These are phyloP conservation scores for Ascochyta koolunga DNA, from an alignment of 2,329 filamentous ascomycete species.

Conservation along the genomic window DNA sequence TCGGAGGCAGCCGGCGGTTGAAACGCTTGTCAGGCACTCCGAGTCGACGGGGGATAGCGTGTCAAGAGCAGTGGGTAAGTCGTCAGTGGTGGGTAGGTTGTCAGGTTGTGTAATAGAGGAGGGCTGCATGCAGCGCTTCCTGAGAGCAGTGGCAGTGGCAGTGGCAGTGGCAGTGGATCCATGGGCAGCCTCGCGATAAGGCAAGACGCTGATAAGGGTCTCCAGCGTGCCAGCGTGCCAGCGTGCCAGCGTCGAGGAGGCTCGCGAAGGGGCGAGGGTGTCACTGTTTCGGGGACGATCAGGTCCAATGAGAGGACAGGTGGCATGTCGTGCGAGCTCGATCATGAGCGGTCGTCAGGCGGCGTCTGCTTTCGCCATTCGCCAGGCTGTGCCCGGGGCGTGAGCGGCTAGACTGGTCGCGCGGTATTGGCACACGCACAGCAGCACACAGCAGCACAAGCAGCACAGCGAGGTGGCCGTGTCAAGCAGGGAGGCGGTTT, in stretches of 20 bases:
- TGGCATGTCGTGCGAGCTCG: conserved; percentile 21
- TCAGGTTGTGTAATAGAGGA: neutral
- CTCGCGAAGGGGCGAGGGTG: neutral
- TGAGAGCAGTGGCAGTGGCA: conserved; percentile 17
- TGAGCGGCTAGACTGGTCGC: conserved; percentile 16
- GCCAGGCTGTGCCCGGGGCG: conserved; percentile 18
- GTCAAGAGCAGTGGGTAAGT: conserved; percentile 31
- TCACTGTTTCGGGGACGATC: conserved; percentile 12
- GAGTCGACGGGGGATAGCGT: conserved; percentile 29
- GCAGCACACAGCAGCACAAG: no score
- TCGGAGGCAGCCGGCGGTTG: conserved; percentile 23
- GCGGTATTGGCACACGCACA: conserved; percentile 28
- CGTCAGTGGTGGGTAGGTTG: conserved; percentile 11
- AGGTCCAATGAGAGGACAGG: conserved; percentile 34
- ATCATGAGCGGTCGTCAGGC: conserved; percentile 17
- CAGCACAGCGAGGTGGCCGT: conserved; percentile 15
- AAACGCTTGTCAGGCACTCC: conserved; percentile 29
- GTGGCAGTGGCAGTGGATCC: conserved; percentile 12
- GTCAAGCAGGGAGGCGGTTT: conserved; percentile 23
- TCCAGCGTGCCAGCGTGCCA: conserved; percentile 13
- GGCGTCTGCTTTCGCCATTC: conserved; percentile 22
- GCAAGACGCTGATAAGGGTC: conserved; percentile 32
- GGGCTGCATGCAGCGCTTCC: conserved; percentile 10
- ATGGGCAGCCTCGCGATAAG: conserved; percentile 15
- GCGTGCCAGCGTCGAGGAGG: no score